A percentile compares a stretch with the other conserved stretches of the same genome.
These are phyloP conservation scores for Phialophora verrucosa DNA, from an alignment of 2,329 filamentous ascomycete species.

Conservation along the genomic window DNA sequence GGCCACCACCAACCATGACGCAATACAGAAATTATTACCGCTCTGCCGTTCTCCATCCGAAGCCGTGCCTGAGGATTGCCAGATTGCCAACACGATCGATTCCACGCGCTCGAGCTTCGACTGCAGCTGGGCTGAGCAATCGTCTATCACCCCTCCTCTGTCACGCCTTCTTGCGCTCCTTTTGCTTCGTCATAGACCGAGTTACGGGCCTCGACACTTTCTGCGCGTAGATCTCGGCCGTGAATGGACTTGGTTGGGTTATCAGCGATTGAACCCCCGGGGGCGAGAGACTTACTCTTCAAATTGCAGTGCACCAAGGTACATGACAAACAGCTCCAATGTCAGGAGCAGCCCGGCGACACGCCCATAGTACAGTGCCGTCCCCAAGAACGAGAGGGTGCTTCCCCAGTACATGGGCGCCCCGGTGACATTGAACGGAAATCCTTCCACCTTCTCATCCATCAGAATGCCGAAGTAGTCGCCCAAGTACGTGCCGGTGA, in stretches of 20 bases:
- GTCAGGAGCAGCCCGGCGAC: conserved; percentile 83
- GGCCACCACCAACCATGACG: conserved; percentile 11
- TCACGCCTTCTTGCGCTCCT: conserved; percentile 47
- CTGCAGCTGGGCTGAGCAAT: neutral
- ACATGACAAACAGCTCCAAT: conserved; percentile 74
- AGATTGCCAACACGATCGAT: neutral
- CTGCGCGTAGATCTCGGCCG: conserved; percentile 89
- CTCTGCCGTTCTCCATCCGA: neutral
- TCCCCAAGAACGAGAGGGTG: conserved; percentile 89
- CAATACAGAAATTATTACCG: conserved; percentile 3
- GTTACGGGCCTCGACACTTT: conserved; percentile 51
- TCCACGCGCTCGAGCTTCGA: neutral
- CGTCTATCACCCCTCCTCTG: conserved; percentile 17
- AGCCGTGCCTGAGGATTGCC: neutral
- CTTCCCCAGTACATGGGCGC: conserved; percentile 97
- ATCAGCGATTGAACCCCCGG: conserved; percentile 10
- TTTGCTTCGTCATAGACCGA: conserved; percentile 40
- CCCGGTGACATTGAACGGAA: conserved; percentile 90
- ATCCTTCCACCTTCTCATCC: conserved; percentile 91
- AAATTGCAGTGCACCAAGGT: conserved; percentile 78
- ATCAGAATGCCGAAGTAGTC: conserved; percentile 99
- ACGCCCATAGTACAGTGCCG: conserved; percentile 82
- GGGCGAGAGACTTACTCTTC: conserved; percentile 68
- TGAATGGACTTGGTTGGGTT: conserved; percentile 70
- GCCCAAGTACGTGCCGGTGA: conserved; percentile 94